phyloP scores from a whole-genome alignment of 2,329 filamentous ascomycete genomes.

The Calonectria fujianensis region DNA sequence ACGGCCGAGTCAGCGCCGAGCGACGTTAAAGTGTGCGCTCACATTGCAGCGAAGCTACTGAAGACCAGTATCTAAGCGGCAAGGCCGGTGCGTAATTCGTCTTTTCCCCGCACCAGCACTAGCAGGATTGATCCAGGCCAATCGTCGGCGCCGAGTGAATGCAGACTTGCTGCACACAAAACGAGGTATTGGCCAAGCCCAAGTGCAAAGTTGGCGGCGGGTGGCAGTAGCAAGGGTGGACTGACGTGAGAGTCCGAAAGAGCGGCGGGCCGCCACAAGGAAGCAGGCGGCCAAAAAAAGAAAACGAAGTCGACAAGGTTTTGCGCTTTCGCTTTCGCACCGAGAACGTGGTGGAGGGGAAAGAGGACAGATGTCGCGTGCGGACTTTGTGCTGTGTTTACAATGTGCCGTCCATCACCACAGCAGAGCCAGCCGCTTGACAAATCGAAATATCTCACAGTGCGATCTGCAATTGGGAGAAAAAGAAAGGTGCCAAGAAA shows the following conservation, averaged over 20 bases:
- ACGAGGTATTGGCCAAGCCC: slow-evolving; percentile 17
- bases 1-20: slow-evolving; percentile 16
- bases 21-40: slow-evolving; percentile 3
- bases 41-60: slow-evolving; percentile 19
- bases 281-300: slow-evolving; percentile 25
- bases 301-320: background rate
- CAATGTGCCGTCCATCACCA: background rate
- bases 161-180: slow-evolving; percentile 13
- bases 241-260: slow-evolving; percentile 37
- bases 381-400: background rate
- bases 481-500: slow-evolving; percentile 18
- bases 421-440: background rate
- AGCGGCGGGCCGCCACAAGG: slow-evolving; percentile 30
- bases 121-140: background rate
- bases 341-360: background rate
- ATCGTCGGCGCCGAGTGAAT: background rate
- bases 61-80: background rate
- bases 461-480: slow-evolving; percentile 10
- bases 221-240: slow-evolving; percentile 28
- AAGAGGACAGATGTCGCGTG: slow-evolving; percentile 13
- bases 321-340: slow-evolving; percentile 26
- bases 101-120: slow-evolving; percentile 35
- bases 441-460: background rate
- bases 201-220: slow-evolving; percentile 9
- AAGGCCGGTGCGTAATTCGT: slow-evolving; percentile 25